Base-by-base conservation (phyloP, 495 filamentous ascomycete species). In the Aspergillus coremiiformis region DNA sequence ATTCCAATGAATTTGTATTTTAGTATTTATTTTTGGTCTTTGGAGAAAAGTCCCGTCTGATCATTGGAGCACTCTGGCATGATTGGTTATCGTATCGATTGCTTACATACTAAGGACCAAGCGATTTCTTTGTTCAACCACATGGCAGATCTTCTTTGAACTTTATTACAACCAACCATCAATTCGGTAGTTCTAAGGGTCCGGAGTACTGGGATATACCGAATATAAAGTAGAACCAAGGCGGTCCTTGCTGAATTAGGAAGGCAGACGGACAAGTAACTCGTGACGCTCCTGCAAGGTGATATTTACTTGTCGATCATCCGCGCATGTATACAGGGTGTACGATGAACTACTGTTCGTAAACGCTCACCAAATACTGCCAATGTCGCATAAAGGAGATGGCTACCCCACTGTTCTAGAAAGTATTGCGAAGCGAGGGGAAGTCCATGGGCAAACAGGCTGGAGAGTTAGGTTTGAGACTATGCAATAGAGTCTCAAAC, bases 361-460 rank as follows among this genome's bases (percentile, higher is more conserved):
- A 33, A 33, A 14, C 6, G 9, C 10, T 22, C 21, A 12, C 15
- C 11, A 47, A 17, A 41, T 20, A 21, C 37, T 21, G 6, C n/a
- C 17, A 2, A 41, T 41, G 37, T 41, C 37, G 17, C 37, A 21
- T 17, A 15, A 41, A 44, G 22, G 17, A n/a, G 7, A n/a, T 44
- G n/a, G 22, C 27, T 9, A 44, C 21, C 42, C 42, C 22, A 44
- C 42, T 44, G 22, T 49, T 49, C 47, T 49, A 49, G 47, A 49
- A 49, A 39, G 47, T 33, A 39, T 49, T 49, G 47, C 32, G 47
- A 49, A 39, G 30, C 23, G 47, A 44, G 42, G 42, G 27, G 44
- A 27, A 19, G 29, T 32, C 44, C 7, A 4, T 23, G 42, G 20
- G 26, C 22, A 44, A 23, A 30, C 24, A 4, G 26, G 12, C 11